Evolutionary conservation across 257 asterid species (phyloP).

Genomic region (Solanum pinnatisectum): DNA sequence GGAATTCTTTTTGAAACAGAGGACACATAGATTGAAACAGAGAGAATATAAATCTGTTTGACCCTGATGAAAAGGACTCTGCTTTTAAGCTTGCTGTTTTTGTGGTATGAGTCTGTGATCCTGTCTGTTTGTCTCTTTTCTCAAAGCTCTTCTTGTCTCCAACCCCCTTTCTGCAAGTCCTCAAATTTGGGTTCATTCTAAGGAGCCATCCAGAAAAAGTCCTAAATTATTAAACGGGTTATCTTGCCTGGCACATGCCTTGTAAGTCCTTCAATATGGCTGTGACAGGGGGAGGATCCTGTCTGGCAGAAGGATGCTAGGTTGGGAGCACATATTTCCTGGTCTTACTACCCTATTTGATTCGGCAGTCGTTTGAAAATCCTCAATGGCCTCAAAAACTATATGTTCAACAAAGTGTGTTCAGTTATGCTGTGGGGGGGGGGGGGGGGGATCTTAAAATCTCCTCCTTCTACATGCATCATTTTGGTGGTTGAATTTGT

Average conservation of each 20-base stretch:
- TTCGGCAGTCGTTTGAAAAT: neutral
- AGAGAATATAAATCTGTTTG: neutral
- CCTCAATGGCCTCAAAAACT: neutral
- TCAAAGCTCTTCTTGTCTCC: neutral
- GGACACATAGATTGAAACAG: neutral
- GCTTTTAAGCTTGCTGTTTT: neutral
- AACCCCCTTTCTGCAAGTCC: neutral
- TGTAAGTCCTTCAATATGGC: neutral
- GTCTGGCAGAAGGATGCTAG: neutral
- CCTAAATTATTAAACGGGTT: neutral
- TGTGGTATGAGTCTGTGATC: neutral
- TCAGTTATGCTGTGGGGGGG: neutral
- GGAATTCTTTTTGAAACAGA: neutral
- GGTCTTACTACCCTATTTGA: neutral
- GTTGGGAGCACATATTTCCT: neutral
- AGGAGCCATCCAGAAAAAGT: neutral
- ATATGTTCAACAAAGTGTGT: neutral
- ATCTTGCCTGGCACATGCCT: neutral
- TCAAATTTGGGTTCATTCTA: neutral
- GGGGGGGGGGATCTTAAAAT: neutral
- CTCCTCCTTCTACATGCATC: neutral
- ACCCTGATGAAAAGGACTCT: neutral
- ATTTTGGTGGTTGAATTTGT: neutral
- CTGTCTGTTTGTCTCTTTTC: neutral
- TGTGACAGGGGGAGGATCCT: neutral